These are phyloP conservation scores for Colletotrichum coccodes DNA, from an alignment of 2,329 filamentous ascomycete species.

Conservation along the genomic window DNA sequence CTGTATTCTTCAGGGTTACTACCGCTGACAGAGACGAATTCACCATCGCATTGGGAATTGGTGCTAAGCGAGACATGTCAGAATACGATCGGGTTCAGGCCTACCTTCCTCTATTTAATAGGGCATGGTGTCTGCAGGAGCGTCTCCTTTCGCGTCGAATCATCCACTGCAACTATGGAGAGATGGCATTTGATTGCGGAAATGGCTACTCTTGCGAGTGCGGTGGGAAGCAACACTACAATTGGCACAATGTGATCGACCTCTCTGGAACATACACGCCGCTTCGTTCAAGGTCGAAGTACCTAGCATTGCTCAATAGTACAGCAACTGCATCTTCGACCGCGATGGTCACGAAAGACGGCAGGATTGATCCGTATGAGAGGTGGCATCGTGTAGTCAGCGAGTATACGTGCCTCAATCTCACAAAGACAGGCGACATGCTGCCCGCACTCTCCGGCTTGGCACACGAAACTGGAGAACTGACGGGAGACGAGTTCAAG, in stretches of 20 bases:
- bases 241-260: slow-evolving; percentile 3
- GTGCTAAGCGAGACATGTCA: neutral
- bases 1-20: neutral
- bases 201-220: neutral
- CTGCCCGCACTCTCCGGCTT: slow-evolving; percentile 16
- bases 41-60: neutral
- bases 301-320: neutral
- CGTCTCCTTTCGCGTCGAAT: slow-evolving; percentile 6
- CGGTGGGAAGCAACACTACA: slow-evolving; percentile 1
- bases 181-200: slow-evolving; percentile 4
- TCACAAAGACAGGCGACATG: slow-evolving; percentile 6
- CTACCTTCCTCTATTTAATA: neutral
- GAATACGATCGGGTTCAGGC: neutral
- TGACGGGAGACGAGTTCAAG: neutral
- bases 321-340: neutral
- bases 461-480: neutral
- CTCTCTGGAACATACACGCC: neutral
- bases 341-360: neutral
- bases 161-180: slow-evolving; percentile 16
- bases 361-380: slow-evolving; percentile 4
- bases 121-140: slow-evolving; percentile 22
- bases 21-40: neutral
- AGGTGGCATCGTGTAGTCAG: slow-evolving; percentile 10
- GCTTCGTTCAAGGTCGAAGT: neutral
- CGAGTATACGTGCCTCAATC: slow-evolving; percentile 16